These are phyloP conservation scores for Stenocarpella maydis DNA, from an alignment of 2,329 filamentous ascomycete genomes.

Conservation along the genomic window DNA sequence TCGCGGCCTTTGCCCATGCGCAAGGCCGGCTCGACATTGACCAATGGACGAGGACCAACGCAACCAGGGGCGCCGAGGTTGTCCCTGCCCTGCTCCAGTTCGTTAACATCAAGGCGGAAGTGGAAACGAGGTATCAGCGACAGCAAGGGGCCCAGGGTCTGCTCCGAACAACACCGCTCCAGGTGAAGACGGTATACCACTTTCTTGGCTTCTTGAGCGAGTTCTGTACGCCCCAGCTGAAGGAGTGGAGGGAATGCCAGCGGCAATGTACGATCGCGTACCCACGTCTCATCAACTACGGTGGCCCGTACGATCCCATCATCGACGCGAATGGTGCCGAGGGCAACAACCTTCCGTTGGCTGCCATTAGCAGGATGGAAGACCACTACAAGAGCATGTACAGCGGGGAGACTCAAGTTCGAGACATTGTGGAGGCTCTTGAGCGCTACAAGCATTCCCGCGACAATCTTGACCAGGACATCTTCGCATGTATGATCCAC, in stretches of 20 bases:
- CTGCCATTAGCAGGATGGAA: conserved; percentile 91
- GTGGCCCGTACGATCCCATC: conserved; percentile 89
- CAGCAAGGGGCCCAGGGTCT: conserved; percentile 67
- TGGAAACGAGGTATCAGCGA: conserved; percentile 79
- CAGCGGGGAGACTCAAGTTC: conserved; percentile 85
- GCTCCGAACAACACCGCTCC: conserved; percentile 73
- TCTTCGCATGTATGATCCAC: conserved; percentile 98
- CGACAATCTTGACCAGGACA: conserved; percentile 85
- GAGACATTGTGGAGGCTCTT: conserved; percentile 84
- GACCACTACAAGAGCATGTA: conserved; percentile 99
- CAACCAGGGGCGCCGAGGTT: conserved; percentile 72
- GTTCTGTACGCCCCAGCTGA: conserved; percentile 60
- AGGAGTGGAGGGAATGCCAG: conserved; percentile 82
- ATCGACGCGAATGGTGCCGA: conserved; percentile 85
- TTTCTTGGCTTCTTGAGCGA: conserved; percentile 83
- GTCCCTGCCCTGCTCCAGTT: conserved; percentile 80
- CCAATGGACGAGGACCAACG: conserved; percentile 79
- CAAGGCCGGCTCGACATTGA: conserved; percentile 81
- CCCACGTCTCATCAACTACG: conserved; percentile 94
- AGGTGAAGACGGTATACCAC: conserved; percentile 84
- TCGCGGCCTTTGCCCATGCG: conserved; percentile 85
- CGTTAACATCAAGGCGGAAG: conserved; percentile 81
- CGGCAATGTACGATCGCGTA: conserved; percentile 91
- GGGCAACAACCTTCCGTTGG: conserved; percentile 80
- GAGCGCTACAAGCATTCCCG: conserved; percentile 88